phyloP scores from a whole-genome alignment of 164 flowering plant genomes.

The Vitis cinerea region DNA sequence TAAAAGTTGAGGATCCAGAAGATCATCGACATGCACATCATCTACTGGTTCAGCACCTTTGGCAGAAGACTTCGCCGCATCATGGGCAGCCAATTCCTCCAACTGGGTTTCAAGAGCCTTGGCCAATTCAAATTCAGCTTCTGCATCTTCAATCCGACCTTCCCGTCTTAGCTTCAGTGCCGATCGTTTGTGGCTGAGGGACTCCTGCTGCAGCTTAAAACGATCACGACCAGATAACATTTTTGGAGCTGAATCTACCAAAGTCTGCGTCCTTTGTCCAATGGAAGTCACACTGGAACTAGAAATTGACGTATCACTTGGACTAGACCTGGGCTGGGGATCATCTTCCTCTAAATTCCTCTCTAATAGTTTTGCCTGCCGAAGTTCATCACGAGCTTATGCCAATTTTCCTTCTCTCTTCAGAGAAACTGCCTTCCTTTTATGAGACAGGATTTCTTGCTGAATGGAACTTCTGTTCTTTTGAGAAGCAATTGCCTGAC shows the following conservation, averaged over 20 bases:
- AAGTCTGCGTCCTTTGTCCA: constrained; percentile 26
- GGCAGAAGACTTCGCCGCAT: constrained; percentile 16
- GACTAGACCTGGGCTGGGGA: constrained; percentile 13
- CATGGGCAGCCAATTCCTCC: constrained; percentile 46
- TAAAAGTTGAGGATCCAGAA: constrained; percentile 91
- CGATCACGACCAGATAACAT: constrained; percentile 74
- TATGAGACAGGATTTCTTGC: constrained; percentile 58
- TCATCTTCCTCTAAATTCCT: constrained; percentile 42
- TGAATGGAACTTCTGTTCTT: constrained; percentile 22
- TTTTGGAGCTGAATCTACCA: constrained; percentile 35
- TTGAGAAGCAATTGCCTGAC: constrained; percentile 18
- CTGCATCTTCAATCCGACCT: constrained; percentile 80
- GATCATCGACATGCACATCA: constrained; percentile 63
- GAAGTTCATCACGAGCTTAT: constrained; percentile 76
- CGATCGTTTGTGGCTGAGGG: constrained; percentile 81
- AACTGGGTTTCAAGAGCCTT: constrained; percentile 76
- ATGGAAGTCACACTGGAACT: constrained; percentile 24
- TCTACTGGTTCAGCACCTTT: constrained; percentile 31
- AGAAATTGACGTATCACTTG: constrained; percentile 18
- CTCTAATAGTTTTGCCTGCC: constrained; percentile 66
- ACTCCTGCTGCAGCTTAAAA: constrained; percentile 88
- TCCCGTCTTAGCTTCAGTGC: constrained; percentile 86
- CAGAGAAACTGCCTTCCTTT: constrained; percentile 64
- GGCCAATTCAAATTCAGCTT: constrained; percentile 78
- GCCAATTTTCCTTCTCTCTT: constrained; percentile 79